Evolutionary conservation across 2,329 filamentous ascomycete species (phyloP).

Genomic region (Hypoxylon sp.): DNA sequence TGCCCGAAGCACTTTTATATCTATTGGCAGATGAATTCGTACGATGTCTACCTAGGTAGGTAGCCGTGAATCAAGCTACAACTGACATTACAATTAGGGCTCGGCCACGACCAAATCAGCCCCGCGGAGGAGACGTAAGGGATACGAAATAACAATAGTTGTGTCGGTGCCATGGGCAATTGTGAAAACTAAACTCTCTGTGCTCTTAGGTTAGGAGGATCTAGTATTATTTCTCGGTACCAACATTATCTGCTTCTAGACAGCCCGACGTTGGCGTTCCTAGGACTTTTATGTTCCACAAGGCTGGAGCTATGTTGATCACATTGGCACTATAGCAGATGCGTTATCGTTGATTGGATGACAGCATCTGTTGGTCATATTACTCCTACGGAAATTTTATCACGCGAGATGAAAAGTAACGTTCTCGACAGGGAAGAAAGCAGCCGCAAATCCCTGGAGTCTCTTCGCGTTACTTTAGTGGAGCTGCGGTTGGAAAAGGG

Average conservation of each 20-base stretch:
- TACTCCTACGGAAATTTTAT: background rate
- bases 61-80: background rate
- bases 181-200: background rate
- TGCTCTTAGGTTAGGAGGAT: background rate
- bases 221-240: background rate
- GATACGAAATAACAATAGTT: background rate
- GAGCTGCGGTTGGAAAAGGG: background rate
- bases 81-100: background rate
- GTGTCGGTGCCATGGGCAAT: background rate
- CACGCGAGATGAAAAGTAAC: background rate
- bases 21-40: background rate
- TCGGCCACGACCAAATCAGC: background rate
- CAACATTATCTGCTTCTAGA: background rate
- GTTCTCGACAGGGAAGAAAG: background rate
- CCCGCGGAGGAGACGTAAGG: background rate
- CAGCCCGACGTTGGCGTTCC: background rate
- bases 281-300: background rate
- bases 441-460: background rate
- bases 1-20: background rate
- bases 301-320: background rate
- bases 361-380: background rate
- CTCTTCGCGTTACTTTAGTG: constrained; percentile 7
- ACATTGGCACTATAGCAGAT: background rate
- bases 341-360: background rate
- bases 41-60: too few species aligned